These are phyloP conservation scores for Solanum appendiculatum DNA, from an alignment of 257 asterid genomes.

Conservation along the genomic window DNA sequence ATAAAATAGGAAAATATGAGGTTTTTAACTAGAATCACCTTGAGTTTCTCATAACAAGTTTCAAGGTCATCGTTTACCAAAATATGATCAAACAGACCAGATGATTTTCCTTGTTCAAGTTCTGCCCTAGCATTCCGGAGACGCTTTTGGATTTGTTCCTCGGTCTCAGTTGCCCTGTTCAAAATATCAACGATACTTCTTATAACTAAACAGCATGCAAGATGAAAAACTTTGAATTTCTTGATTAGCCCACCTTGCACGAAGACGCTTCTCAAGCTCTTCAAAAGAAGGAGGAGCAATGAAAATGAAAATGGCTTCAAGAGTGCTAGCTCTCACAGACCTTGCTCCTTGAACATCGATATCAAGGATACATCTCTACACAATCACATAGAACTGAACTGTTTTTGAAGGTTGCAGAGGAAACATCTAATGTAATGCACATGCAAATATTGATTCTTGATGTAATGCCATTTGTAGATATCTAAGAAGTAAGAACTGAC, in stretches of 20 bases:
- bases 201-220: background rate
- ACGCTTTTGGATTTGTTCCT: conserved; percentile 86
- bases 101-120: conserved; percentile 61
- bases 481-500: background rate
- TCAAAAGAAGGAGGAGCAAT: conserved; percentile 82
- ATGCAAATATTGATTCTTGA: background rate
- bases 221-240: background rate
- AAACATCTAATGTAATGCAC: conserved; percentile 5
- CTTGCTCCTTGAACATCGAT: conserved; percentile 99
- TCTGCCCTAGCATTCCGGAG: conserved; percentile 66
- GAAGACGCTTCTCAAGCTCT: conserved; percentile 98
- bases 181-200: background rate
- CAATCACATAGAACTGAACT: conserved; percentile 11
- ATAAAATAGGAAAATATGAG: background rate
- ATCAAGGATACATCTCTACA: conserved; percentile 98
- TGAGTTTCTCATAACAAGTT: conserved; percentile 56
- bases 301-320: conserved; percentile 94
- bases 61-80: conserved; percentile 74
- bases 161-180: conserved; percentile 82
- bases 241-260: conserved; percentile 66
- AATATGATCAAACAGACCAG: conserved; percentile 76
- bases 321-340: conserved; percentile 83
- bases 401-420: conserved; percentile 7
- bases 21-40: conserved; percentile 30
- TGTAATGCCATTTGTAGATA: background rate